Percentiles rank a stretch among this genome's conserved stretches.
These are phyloP conservation scores for Colletotrichum sp. DNA, from an alignment of 2,329 filamentous ascomycete genomes.

Conservation along the genomic window DNA sequence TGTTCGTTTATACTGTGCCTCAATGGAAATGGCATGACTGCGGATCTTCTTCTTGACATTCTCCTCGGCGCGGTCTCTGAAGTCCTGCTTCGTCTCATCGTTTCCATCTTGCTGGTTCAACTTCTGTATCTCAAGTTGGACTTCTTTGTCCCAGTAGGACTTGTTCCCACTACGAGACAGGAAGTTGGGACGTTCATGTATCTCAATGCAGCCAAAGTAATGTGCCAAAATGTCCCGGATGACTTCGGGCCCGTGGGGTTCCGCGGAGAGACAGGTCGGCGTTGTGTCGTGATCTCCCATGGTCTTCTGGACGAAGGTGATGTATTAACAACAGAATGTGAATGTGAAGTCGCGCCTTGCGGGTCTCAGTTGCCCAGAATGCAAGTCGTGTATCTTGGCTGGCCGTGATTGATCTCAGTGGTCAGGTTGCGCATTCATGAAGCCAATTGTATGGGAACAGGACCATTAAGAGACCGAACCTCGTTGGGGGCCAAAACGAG, in stretches of 20 bases:
- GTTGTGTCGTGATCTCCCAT: not conserved
- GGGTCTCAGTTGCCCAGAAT: no score
- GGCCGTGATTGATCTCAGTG: not conserved
- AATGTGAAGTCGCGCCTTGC: not conserved
- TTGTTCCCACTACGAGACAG: not conserved
- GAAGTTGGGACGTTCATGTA: not conserved
- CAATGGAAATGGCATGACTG: not conserved
- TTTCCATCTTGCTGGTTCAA: not conserved
- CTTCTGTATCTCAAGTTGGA: not conserved
- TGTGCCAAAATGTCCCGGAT: not conserved
- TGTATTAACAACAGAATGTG: not conserved
- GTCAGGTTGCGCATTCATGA: accelerated
- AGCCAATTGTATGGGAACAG: not conserved
- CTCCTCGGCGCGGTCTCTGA: not conserved
- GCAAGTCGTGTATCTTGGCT: no score
- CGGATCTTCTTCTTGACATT: not conserved
- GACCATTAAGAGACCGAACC: not conserved
- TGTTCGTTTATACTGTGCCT: not conserved
- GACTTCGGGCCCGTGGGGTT: not conserved
- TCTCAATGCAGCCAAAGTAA: slow-evolving; percentile 4
- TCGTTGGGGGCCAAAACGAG: not conserved
- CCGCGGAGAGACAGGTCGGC: not conserved
- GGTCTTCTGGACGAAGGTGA: no score
- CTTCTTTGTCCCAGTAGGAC: not conserved
- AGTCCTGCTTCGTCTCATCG: no score